A percentile compares a stretch with the other conserved stretches of the same genome.
Conservation (phyloP, 371 early-diverging fungal species). For the Mucor velutinosus region DNA sequence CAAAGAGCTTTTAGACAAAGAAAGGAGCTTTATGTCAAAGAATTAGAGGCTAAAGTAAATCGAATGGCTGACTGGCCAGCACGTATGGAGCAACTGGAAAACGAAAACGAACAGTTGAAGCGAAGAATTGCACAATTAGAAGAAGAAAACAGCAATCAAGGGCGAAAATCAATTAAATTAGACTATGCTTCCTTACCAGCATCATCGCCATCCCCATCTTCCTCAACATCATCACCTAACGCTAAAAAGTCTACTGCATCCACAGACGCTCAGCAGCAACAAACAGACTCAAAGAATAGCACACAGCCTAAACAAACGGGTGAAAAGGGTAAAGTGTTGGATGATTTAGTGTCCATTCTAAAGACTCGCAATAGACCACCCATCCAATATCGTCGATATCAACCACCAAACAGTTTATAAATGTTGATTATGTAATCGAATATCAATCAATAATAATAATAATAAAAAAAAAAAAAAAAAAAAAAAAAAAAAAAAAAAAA, state of each 20-base stretch:
- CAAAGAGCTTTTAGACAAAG: slow-evolving; percentile 75
- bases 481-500: not conserved
- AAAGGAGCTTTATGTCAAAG: slow-evolving; percentile 71
- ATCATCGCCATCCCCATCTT: not conserved
- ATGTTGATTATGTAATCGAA: slow-evolving; percentile 13
- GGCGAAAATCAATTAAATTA: slow-evolving; percentile 4
- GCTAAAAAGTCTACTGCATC: not conserved
- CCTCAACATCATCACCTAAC: not conserved
- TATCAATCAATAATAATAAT: not conserved
- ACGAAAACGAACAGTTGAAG: slow-evolving; percentile 34
- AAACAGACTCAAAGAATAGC: not conserved
- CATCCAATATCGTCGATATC: slow-evolving; percentile 21
- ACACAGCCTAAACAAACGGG: not conserved
- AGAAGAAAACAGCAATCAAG: slow-evolving; percentile 3
- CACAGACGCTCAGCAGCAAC: not conserved
- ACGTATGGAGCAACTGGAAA: slow-evolving; percentile 36
- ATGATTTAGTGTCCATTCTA: slow-evolving; percentile 28
- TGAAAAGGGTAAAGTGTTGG: slow-evolving; percentile 25
- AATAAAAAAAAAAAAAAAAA: too few relatives aligned
- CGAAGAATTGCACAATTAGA: slow-evolving; percentile 30
- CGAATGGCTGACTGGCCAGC: slow-evolving; percentile 37
- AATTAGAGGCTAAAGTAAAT: slow-evolving; percentile 61
- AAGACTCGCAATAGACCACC: slow-evolving; percentile 26
- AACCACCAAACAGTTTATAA: not conserved
- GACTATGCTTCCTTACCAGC: not conserved